Base-by-base conservation (phyloP, 2,329 filamentous ascomycete genomes). In the Pyrenophora teres region DNA sequence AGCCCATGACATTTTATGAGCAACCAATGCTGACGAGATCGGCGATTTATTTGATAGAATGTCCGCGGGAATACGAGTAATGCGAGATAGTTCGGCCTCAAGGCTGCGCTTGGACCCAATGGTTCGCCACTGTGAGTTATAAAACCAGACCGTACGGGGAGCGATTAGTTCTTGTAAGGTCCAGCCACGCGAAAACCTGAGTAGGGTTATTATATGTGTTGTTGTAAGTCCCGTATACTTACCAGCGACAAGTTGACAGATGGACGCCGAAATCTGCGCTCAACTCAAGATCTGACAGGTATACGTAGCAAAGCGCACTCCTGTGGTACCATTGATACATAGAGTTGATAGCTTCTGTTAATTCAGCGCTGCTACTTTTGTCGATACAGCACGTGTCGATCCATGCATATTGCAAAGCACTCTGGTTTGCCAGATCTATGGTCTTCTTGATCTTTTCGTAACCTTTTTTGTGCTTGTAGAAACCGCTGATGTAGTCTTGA, bases 341-440 rank as follows among this genome's bases (percentile, higher is more conserved):
- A 6, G 37, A 44, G 18, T 56, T 64, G 40, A 59, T 56, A 3
- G 47, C 40, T n/a, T 53, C 50, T 2, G 52, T 53, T 1, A 65
- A 40, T 30, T 58, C 54, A 1, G 48, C 40, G n/a, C 37, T 43
- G n/a, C 38, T 50, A 10, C 36, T 23, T n/a, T 59, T 54, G 42
- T 59, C 46, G n/a, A 51, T 58, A 32, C 57, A 53, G 38, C 47
- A 40, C 2, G 40, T 45, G 18, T 43, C 35, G 9, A 45, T 21
- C 40, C 35, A 50, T 2, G 41, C 37, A 7, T 46, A 40, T 8
- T 7, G 2, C 2, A 50, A 9, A 15, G 7, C 31, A 1, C 5
- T 15, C 3, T 19, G 0, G 2, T 12, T 8, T 3, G 37, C 48
- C 0, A 51, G 21, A 0, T 37, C 10, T 10, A 31, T 15, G 2